Percentiles rank a stretch among this genome's conserved stretches.
Conservation (phyloP, 2,329 filamentous ascomycete species). For the Neurospora sp. region DNA sequence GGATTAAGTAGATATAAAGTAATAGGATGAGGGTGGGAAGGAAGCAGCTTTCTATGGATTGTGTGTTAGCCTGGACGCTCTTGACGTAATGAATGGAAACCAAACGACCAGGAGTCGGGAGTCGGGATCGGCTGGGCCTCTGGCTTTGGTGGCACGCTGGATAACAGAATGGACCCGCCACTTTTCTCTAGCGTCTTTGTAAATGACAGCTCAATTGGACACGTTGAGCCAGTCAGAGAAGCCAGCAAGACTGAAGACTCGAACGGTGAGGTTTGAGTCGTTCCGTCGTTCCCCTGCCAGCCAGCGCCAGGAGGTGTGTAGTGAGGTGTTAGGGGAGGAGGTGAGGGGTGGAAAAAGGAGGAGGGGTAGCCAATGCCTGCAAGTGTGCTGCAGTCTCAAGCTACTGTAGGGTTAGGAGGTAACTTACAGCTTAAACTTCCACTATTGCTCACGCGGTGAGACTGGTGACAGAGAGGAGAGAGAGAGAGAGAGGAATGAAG, state of each 20-base stretch:
- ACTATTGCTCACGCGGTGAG: background rate
- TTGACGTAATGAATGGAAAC: background rate
- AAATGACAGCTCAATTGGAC: background rate
- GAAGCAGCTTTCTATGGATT: background rate
- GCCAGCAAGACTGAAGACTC: background rate
- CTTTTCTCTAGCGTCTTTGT: background rate
- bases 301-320: background rate
- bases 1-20: background rate
- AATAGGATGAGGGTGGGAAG: background rate
- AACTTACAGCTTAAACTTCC: background rate
- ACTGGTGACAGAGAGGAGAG: background rate
- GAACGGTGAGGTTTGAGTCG: background rate
- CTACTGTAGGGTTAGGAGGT: background rate
- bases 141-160: background rate
- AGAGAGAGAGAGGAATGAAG: background rate
- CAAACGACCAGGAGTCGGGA: background rate
- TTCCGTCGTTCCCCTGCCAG: background rate
- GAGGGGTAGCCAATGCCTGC: background rate
- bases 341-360: background rate
- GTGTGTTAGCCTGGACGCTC: background rate
- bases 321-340: background rate
- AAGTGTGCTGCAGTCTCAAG: background rate
- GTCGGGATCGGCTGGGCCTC: background rate
- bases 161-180: background rate
- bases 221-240: background rate